Evolutionary conservation across 2,329 filamentous ascomycete genomes (phyloP).

Genomic region (Penicillium brevicompactum): DNA sequence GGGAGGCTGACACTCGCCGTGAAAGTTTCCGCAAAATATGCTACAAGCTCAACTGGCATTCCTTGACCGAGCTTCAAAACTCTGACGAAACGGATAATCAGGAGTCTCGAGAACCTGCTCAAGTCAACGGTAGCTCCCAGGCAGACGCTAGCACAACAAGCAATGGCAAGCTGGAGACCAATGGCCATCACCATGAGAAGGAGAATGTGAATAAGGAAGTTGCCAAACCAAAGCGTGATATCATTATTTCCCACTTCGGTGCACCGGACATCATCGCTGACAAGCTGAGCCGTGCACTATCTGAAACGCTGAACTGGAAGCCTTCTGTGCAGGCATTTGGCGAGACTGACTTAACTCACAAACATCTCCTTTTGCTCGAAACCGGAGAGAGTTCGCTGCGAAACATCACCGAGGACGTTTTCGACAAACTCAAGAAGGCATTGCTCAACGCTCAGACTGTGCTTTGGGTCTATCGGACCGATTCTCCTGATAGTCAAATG

Average conservation of each 20-base stretch:
- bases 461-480: slow-evolving; percentile 28
- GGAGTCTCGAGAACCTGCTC: slow-evolving; percentile 1
- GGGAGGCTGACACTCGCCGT: slow-evolving; percentile 13
- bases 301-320: slow-evolving; percentile 7
- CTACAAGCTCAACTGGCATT: slow-evolving; percentile 27
- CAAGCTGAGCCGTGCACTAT: slow-evolving; percentile 10
- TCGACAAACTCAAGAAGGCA: slow-evolving; percentile 18
- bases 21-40: slow-evolving; percentile 19
- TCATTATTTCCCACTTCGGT: slow-evolving; percentile 20
- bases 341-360: slow-evolving; percentile 11
- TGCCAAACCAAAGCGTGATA: slow-evolving; percentile 2
- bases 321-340: slow-evolving; percentile 10
- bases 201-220: neutral
- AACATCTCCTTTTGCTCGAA: slow-evolving; percentile 23
- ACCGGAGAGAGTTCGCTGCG: slow-evolving; percentile 18
- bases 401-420: slow-evolving; percentile 11
- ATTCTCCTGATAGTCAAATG: slow-evolving; percentile 29
- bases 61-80: slow-evolving; percentile 10
- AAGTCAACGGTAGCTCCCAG: neutral
- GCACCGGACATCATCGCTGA: slow-evolving; percentile 12
- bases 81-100: slow-evolving; percentile 3
- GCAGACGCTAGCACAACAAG: neutral
- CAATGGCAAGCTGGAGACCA: neutral
- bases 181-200: neutral
- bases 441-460: slow-evolving; percentile 21